These are phyloP conservation scores for Blastobotrys arbuscula DNA, from an alignment of 1,139 yeast species.

Conservation along the genomic window DNA sequence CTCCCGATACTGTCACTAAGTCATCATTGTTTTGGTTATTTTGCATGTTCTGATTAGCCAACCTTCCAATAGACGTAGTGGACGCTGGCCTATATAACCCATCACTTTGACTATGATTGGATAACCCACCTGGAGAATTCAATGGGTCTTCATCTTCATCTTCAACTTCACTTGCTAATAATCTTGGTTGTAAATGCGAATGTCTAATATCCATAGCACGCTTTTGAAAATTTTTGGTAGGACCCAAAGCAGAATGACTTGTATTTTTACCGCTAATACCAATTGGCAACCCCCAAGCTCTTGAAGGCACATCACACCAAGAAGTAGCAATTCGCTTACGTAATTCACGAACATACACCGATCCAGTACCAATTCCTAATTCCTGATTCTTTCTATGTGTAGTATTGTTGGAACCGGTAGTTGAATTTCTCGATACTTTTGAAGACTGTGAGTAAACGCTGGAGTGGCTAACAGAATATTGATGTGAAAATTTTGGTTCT, in stretches of 20 bases:
- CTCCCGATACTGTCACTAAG: constrained; percentile 6
- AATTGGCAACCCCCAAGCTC: constrained; percentile 58
- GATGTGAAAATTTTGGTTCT: constrained; percentile 3
- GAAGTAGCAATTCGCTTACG: constrained; percentile 51
- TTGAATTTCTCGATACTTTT: constrained; percentile 2
- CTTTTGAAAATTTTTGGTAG: constrained; percentile 28
- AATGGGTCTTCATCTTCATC: constrained; percentile 44
- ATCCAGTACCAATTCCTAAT: constrained; percentile 31
- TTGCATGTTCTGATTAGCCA: neutral
- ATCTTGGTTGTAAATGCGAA: constrained; percentile 67
- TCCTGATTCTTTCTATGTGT: constrained; percentile 1
- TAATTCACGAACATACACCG: constrained; percentile 50
- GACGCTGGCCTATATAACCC: constrained; percentile 1
- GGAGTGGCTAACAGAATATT: constrained; percentile 13
- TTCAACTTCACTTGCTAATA: constrained; percentile 73
- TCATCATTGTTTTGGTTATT: neutral
- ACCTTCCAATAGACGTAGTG: neutral
- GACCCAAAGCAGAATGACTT: constrained; percentile 23
- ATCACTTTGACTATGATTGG: constrained; percentile 3
- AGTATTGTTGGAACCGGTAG: neutral
- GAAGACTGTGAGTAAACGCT: constrained; percentile 12
- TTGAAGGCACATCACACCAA: constrained; percentile 46
- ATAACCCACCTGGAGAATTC: constrained; percentile 8
- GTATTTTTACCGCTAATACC: constrained; percentile 48
- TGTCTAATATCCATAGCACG: constrained; percentile 57